Evolutionary conservation across 2,329 filamentous ascomycete genomes (phyloP), one percentile per base, ranked within the genome.

Genomic region (Stemphylium beticola): DNA sequence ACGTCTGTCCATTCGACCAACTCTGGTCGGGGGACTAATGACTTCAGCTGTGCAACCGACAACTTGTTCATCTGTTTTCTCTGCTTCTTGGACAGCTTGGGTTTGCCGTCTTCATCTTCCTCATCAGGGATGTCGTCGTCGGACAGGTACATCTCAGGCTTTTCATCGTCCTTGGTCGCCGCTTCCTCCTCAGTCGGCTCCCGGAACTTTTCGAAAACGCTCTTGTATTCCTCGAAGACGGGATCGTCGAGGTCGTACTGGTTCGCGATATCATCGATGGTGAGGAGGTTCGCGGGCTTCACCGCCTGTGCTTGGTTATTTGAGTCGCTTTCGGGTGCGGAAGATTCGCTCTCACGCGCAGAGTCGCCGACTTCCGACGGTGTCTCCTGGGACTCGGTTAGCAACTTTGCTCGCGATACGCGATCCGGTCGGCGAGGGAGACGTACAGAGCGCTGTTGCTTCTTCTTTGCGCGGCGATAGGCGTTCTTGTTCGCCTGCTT

Each of bases 1-100:
- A 91, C 91, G 73, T 99, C 95, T 49, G 96, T 95, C 95, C 95
- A 98, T 70, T 99, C 95, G 5, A 99, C 93, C 9, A 96, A 86
- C 75, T 99, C 95, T 2, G 95, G 95, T 65, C 93, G 93, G 67
- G 83, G 85, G 56, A 97, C 95, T 50, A 96, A 79, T 5, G 93
- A 91, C 78, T 99, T 99, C 60, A 99, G 84, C 77, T 98, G 92
- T 43, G 95, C 95, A 55, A 99, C 91, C 6, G 93, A 96, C 29
- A 98, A 82, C 76, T 96, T 96, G 78, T 90, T 96, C 72, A 92
- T 83, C 77, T 90, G 87, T 79, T 98, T 99, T 64, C 90, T 85
- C 77, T 96, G 93, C 82, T 96, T 97, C 78, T 97, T 98, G 26
- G 93, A 97, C 22, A 98, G 75, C 66, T 90, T 93, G 8, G 85